phyloP scores from a whole-genome alignment of 768 basidiomycete species.

The Pleurotus sapidus region DNA sequence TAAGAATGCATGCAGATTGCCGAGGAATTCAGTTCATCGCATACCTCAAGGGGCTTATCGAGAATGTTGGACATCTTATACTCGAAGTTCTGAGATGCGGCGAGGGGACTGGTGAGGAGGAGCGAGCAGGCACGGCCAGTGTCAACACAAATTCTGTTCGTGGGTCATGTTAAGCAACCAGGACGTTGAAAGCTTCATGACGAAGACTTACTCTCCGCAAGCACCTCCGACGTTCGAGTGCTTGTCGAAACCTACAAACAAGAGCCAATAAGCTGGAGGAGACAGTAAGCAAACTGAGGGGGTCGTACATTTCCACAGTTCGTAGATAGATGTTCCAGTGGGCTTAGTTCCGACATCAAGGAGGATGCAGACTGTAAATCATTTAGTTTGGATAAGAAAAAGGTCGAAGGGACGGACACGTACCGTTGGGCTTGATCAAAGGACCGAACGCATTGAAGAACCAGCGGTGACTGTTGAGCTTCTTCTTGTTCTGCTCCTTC shows the following conservation, averaged over 20 bases:
- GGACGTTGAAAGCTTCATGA: not conserved
- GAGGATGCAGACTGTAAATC: conserved; percentile 70
- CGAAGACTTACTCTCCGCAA: conserved; percentile 76
- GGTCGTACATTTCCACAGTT: conserved; percentile 85
- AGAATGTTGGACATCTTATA: conserved; percentile 97
- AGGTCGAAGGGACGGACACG: conserved; percentile 11
- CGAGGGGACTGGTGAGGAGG: conserved; percentile 70
- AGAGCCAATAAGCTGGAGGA: conserved; percentile 9
- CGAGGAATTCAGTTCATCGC: conserved; percentile 15
- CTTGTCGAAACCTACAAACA: conserved; percentile 63
- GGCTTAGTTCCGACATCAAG: conserved; percentile 97
- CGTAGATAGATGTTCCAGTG: conserved; percentile 91
- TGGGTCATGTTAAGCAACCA: not conserved
- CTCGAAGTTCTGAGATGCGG: conserved; percentile 97
- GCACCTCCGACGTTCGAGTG: conserved; percentile 88
- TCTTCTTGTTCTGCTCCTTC: conserved; percentile 97
- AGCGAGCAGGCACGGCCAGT: conserved; percentile 71
- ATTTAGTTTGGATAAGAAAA: not conserved
- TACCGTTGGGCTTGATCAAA: conserved; percentile 80
- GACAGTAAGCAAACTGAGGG: conserved; percentile 6
- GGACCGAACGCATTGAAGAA: conserved; percentile 97
- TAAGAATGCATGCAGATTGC: not conserved
- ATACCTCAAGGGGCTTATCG: conserved; percentile 90
- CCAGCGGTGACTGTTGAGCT: conserved; percentile 94
- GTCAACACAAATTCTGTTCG: conserved; percentile 74